Evolutionary conservation across 768 basidiomycete genomes (phyloP).

Genomic region (Chalciporus pseudorubinellus): DNA sequence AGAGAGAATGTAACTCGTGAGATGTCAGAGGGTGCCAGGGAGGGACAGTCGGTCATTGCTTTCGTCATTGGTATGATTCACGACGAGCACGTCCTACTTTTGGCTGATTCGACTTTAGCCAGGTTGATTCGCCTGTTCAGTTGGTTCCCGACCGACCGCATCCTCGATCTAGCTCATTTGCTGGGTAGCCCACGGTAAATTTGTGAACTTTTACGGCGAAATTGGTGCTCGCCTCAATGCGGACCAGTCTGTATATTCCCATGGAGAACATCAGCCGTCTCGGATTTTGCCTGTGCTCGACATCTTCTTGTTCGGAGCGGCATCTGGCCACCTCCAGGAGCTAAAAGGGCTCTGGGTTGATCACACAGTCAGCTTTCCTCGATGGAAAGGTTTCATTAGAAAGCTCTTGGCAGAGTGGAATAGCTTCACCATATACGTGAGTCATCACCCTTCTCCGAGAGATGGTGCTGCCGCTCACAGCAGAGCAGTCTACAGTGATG

Average conservation of each 20-base stretch:
- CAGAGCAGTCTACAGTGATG: conserved; percentile 2
- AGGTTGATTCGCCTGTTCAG: conserved; percentile 10
- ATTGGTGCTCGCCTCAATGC: conserved; percentile 34
- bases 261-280: not conserved
- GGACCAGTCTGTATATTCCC: conserved; percentile 24
- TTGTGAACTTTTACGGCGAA: conserved; percentile 38
- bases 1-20: not conserved
- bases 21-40: not conserved
- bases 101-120: not conserved
- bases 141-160: not conserved
- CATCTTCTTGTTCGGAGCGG: conserved; percentile 44
- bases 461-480: no score
- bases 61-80: not conserved
- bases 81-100: not conserved
- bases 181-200: conserved; percentile 23
- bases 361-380: conserved; percentile 33
- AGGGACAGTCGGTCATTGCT: not conserved
- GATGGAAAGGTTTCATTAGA: conserved; percentile 41
- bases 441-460: no score
- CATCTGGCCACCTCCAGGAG: conserved; percentile 40
- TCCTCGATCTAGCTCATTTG: not conserved
- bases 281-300: conserved; percentile 23
- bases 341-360: conserved; percentile 48
- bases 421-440: conserved; percentile 41
- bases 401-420: conserved; percentile 47